Evolutionary conservation across 345 rosid genomes (phyloP).

Genomic region (Mallotus nudiflorus): DNA sequence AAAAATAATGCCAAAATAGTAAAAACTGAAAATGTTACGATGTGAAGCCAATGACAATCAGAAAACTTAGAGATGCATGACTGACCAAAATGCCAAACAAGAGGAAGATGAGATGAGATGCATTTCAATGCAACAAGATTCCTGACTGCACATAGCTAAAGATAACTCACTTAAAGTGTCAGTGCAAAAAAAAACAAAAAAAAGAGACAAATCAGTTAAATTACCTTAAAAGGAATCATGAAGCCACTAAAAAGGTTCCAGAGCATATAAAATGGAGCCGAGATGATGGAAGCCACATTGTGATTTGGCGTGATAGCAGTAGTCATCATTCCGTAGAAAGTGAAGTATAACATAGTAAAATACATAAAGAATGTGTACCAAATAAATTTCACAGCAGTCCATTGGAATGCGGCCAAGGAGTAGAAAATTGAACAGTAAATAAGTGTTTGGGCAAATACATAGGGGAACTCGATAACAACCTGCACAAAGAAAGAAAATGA

Average conservation of each 20-base stretch:
- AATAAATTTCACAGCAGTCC: conserved; percentile 75
- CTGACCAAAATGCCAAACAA: too few species aligned
- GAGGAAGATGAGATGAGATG: too few species aligned
- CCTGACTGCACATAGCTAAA: not conserved
- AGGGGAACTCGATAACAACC: conserved; percentile 94
- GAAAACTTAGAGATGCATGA: too few species aligned
- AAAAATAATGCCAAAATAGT: too few species aligned
- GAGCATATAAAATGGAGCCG: conserved; percentile 97
- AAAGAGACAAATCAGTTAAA: not conserved
- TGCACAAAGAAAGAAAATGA: conserved; percentile 31
- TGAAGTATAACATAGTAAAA: conserved; percentile 82
- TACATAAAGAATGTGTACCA: conserved; percentile 97
- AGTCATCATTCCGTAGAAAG: conserved; percentile 97
- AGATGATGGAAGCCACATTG: conserved; percentile 80
- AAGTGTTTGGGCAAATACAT: conserved; percentile 72
- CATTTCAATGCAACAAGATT: too few species aligned
- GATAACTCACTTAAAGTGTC: not conserved
- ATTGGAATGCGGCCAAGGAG: conserved; percentile 85
- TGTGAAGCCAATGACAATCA: too few species aligned
- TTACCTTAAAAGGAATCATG: conserved; percentile 95
- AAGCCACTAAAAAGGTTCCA: conserved; percentile 99
- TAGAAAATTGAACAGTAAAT: conserved; percentile 81
- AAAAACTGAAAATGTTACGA: too few species aligned
- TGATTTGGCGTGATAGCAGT: conserved; percentile 97
- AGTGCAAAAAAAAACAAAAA: too few species aligned